Evolutionary conservation across 2,329 filamentous ascomycete genomes (phyloP).

Genomic region (Cercospora sp.): DNA sequence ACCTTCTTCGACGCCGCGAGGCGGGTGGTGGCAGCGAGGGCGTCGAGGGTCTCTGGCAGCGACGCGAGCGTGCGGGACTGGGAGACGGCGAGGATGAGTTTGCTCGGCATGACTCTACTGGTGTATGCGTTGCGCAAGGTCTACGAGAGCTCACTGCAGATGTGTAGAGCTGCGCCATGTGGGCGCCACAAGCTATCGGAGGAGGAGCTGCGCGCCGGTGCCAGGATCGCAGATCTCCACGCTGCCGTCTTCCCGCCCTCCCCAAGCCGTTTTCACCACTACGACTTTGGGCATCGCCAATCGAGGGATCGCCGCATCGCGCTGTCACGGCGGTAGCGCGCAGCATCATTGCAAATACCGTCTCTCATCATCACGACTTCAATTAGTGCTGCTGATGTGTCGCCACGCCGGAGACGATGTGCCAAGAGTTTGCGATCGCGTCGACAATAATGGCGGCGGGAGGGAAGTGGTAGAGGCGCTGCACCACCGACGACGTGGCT

Average conservation of each 20-base stretch:
- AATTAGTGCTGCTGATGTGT: not conserved
- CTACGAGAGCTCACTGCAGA: not conserved
- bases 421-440: not conserved
- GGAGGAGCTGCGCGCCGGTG: not conserved
- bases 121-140: not conserved
- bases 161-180: not conserved
- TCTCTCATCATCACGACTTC: not conserved
- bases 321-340: not conserved
- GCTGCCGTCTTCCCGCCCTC: not conserved
- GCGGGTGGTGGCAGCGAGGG: slow-evolving; percentile 63
- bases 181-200: not conserved
- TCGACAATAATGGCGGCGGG: not conserved
- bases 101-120: slow-evolving; percentile 38
- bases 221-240: not conserved
- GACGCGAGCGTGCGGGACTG: slow-evolving; percentile 51
- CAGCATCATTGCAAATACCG: not conserved
- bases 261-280: not conserved
- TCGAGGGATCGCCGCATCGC: not conserved
- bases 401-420: not conserved
- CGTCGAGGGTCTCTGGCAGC: slow-evolving; percentile 61
- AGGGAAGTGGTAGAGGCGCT: not conserved
- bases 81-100: slow-evolving; percentile 51
- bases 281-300: not conserved
- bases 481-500: too few species aligned
- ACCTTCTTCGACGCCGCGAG: slow-evolving; percentile 61